A percentile compares a stretch with the other conserved stretches of the same genome.
phyloP scores from a whole-genome alignment of 352 stramenopile genomes.

The Lagenidium sp. region DNA sequence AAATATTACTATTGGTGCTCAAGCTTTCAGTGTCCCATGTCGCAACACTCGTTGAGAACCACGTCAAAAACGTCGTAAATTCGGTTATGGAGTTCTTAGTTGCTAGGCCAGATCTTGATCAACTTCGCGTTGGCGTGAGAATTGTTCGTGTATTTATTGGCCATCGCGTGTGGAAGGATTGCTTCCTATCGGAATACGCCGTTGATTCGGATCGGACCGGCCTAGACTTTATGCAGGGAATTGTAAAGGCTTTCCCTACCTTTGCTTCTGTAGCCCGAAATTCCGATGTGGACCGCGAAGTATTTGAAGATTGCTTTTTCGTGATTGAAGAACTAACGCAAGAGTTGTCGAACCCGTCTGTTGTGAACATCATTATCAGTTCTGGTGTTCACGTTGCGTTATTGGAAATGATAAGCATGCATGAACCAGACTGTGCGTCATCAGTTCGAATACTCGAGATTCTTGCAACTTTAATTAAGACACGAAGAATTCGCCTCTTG shows the following conservation, averaged over 20 bases:
- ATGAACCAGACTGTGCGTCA: neutral
- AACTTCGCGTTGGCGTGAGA: slow-evolving; percentile 42
- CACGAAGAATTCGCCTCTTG: slow-evolving; percentile 53
- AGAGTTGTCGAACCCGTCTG: slow-evolving; percentile 43
- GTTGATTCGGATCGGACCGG: slow-evolving; percentile 52
- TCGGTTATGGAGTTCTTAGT: slow-evolving; percentile 70
- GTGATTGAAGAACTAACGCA: slow-evolving; percentile 55
- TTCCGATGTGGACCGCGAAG: slow-evolving; percentile 13
- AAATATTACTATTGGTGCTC: slow-evolving; percentile 60
- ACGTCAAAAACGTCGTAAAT: slow-evolving; percentile 54
- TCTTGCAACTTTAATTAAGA: slow-evolving; percentile 39
- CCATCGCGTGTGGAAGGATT: slow-evolving; percentile 58
- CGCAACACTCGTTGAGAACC: slow-evolving; percentile 34
- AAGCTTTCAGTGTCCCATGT: slow-evolving; percentile 48
- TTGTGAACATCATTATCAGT: slow-evolving; percentile 65
- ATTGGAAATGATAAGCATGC: slow-evolving; percentile 34
- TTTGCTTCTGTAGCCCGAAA: slow-evolving; percentile 6
- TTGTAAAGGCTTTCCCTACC: slow-evolving; percentile 29
- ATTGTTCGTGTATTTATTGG: slow-evolving; percentile 74
- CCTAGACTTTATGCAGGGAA: slow-evolving; percentile 52
- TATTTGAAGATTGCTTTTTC: slow-evolving; percentile 56
- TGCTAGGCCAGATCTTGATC: slow-evolving; percentile 31
- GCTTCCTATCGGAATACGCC: slow-evolving; percentile 56
- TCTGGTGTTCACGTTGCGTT: slow-evolving; percentile 56
- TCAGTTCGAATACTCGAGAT: slow-evolving; percentile 27